These are phyloP conservation scores for Cryphonectria parasitica DNA, from an alignment of 2,329 filamentous ascomycete genomes.

Conservation along the genomic window DNA sequence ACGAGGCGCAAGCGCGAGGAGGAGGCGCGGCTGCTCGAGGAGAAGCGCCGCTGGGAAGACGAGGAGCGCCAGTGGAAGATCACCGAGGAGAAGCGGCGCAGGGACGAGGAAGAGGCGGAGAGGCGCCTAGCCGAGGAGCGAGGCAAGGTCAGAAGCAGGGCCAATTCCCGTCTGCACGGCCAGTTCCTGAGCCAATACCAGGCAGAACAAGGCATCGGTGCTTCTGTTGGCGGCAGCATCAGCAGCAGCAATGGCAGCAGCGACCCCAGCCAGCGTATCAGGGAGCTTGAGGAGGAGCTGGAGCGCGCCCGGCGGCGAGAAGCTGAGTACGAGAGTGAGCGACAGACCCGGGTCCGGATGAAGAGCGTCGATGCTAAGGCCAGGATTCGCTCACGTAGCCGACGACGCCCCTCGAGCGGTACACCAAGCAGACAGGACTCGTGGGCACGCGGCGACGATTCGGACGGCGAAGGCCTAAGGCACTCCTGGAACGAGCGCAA, in stretches of 20 bases:
- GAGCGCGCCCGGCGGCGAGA: conserved; percentile 66
- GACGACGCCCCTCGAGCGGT: conserved; percentile 37
- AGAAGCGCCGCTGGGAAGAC: conserved; percentile 76
- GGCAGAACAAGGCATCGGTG: conserved; percentile 61
- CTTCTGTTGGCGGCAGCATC: conserved; percentile 43
- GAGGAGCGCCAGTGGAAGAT: conserved; percentile 77
- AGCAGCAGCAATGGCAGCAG: conserved; percentile 32
- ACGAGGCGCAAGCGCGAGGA: conserved; percentile 61
- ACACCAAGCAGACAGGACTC: conserved; percentile 62
- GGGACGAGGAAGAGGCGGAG: conserved; percentile 76
- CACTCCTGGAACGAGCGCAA: conserved; percentile 55
- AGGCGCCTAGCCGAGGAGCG: conserved; percentile 69
- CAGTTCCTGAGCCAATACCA: conserved; percentile 89
- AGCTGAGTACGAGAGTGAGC: conserved; percentile 63
- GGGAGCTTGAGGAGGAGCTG: conserved; percentile 76
- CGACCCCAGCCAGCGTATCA: conserved; percentile 69
- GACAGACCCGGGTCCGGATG: conserved; percentile 53
- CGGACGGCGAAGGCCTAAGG: conserved; percentile 65
- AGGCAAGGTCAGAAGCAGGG: conserved; percentile 56
- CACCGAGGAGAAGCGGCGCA: conserved; percentile 66
- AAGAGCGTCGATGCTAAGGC: conserved; percentile 38
- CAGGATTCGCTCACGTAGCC: conserved; percentile 47
- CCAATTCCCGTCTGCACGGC: conserved; percentile 71
- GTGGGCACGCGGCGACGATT: conserved; percentile 56
- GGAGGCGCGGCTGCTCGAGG: conserved; percentile 65